Percentiles rank a stretch among this genome's conserved stretches.
These are phyloP conservation scores for Penicillium palitans DNA, from an alignment of 2,329 filamentous ascomycete species.

Conservation along the genomic window DNA sequence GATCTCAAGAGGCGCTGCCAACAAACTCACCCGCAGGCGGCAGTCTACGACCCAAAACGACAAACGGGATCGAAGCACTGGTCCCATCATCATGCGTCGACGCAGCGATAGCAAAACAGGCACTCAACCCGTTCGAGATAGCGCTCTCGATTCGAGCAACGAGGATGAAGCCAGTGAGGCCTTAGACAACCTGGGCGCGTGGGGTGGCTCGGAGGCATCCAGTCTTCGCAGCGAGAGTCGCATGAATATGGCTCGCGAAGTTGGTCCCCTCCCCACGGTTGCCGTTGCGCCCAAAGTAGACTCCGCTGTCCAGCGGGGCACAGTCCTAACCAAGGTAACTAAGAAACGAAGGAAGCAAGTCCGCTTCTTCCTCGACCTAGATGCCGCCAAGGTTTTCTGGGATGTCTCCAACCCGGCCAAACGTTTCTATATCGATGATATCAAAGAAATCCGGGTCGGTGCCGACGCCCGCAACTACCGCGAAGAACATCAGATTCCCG, in stretches of 20 bases:
- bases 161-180: conserved; percentile 47
- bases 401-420: conserved; percentile 76
- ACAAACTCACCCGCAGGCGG: conserved; percentile 67
- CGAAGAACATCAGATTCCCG: conserved; percentile 73
- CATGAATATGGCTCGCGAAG: conserved; percentile 35
- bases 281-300: conserved; percentile 69
- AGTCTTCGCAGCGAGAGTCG: conserved; percentile 41
- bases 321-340: conserved; percentile 76
- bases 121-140: conserved; percentile 53
- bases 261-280: conserved; percentile 23
- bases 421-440: conserved; percentile 90
- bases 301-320: conserved; percentile 73
- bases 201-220: conserved; percentile 44
- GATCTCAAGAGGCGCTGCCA: conserved; percentile 76
- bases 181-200: conserved; percentile 45
- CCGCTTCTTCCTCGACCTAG: conserved; percentile 74
- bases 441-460: conserved; percentile 83
- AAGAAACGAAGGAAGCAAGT: conserved; percentile 76
- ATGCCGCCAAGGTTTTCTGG: conserved; percentile 86
- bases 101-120: conserved; percentile 87
- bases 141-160: conserved; percentile 44
- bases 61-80: conserved; percentile 82
- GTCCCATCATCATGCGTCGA: conserved; percentile 81
- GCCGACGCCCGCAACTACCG: conserved; percentile 85
- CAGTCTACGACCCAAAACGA: conserved; percentile 75